phyloP scores from a whole-genome alignment of 306 rosid species.

The Vigna radiata region DNA sequence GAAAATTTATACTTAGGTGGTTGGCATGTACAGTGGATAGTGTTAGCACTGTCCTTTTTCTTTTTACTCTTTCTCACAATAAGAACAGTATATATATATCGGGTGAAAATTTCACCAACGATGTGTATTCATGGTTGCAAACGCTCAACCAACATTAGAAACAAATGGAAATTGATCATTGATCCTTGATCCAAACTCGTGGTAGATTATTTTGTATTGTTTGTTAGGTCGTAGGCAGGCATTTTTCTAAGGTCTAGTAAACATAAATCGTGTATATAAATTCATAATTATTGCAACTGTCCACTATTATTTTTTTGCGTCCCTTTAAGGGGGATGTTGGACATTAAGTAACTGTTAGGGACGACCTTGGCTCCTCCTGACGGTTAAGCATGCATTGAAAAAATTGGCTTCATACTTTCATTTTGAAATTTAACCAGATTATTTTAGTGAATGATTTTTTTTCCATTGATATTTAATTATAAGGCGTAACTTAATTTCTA shows the following conservation, averaged over 20 bases:
- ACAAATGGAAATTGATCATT: constrained; percentile 53
- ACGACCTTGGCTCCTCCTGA: neutral
- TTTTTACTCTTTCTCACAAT: constrained; percentile 51
- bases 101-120: constrained; percentile 57
- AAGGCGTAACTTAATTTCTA: too few relatives aligned
- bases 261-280: neutral
- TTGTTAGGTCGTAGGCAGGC: neutral
- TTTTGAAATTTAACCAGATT: neutral
- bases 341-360: neutral
- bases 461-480: neutral
- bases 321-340: neutral
- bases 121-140: constrained; percentile 53
- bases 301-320: neutral
- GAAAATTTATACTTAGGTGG: constrained; percentile 77
- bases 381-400: constrained; percentile 1
- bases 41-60: constrained; percentile 60
- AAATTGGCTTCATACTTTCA: neutral
- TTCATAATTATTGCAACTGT: neutral
- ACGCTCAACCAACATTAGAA: constrained; percentile 54
- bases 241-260: neutral
- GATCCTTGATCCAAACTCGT: constrained; percentile 41
- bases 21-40: constrained; percentile 86
- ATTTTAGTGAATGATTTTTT: too few relatives aligned
- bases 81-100: constrained; percentile 74
- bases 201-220: constrained; percentile 12